A percentile compares a stretch with the other conserved stretches of the same genome.
phyloP scores from a whole-genome alignment of 1,139 yeast species.

The Groenewaldozyma sp. region DNA sequence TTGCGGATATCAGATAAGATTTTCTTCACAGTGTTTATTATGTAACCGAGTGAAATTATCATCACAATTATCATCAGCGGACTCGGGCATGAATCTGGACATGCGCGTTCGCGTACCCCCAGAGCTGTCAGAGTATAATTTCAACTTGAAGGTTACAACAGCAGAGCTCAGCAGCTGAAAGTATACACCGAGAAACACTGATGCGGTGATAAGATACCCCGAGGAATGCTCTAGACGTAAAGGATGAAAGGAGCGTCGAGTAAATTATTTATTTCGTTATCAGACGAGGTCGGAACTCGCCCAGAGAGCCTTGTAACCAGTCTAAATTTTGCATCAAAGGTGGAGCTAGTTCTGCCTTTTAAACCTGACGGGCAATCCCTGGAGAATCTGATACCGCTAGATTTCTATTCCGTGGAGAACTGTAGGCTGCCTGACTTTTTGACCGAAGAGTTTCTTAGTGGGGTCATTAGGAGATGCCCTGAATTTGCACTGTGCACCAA shows the following conservation, averaged over 20 bases:
- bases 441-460: not conserved
- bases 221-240: no score
- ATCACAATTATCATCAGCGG: no score
- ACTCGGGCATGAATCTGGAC: no score
- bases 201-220: no score
- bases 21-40: no score
- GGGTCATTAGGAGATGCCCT: not conserved
- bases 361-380: not conserved
- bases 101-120: no score
- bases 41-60: no score
- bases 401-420: not conserved
- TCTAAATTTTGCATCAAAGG: conserved; percentile 2
- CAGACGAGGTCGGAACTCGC: not conserved
- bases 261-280: not conserved
- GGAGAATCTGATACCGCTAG: not conserved
- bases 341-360: not conserved
- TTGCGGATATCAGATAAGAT: no score
- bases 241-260: not conserved
- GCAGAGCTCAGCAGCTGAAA: no score
- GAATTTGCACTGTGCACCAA: not conserved
- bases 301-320: not conserved
- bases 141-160: no score
- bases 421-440: not conserved
- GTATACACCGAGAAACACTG: no score
- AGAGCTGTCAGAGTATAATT: no score